Conservation (phyloP, 164 flowering plant species). For the Chimonanthus praecox region DNA sequence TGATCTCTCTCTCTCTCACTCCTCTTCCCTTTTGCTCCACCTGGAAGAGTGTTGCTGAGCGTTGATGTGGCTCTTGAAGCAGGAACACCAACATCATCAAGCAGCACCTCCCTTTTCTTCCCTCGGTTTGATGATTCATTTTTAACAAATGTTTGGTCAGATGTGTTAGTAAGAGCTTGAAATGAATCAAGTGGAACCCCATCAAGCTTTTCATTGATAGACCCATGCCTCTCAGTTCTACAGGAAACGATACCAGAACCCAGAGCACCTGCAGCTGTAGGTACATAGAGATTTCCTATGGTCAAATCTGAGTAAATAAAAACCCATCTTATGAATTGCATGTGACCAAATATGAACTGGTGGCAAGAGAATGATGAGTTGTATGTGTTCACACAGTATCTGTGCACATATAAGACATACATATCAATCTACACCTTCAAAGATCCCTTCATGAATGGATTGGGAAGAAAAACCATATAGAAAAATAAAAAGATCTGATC, state of each 20-base stretch:
- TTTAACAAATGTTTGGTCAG: slow-evolving; percentile 30
- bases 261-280: slow-evolving; percentile 24
- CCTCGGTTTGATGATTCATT: slow-evolving; percentile 53
- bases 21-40: slow-evolving; percentile 73
- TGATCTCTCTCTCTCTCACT: slow-evolving; percentile 47
- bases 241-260: slow-evolving; percentile 3
- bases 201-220: slow-evolving; percentile 25
- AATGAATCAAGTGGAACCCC: slow-evolving; percentile 23
- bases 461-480: too few relatives aligned
- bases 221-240: slow-evolving; percentile 27
- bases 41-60: slow-evolving; percentile 32
- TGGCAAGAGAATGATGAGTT: too few relatives aligned
- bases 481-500: too few relatives aligned
- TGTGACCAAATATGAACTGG: too few relatives aligned
- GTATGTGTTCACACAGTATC: too few relatives aligned
- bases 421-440: too few relatives aligned
- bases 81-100: slow-evolving; percentile 60
- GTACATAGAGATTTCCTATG: too few relatives aligned
- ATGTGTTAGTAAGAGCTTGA: slow-evolving; percentile 20
- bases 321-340: too few relatives aligned
- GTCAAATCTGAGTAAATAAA: too few relatives aligned
- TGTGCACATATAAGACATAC: too few relatives aligned
- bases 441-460: too few relatives aligned
- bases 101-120: slow-evolving; percentile 66
- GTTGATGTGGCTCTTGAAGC: slow-evolving; percentile 35